Base-by-base conservation (phyloP, 2,329 filamentous ascomycete genomes). In the Alternaria brassicae region DNA sequence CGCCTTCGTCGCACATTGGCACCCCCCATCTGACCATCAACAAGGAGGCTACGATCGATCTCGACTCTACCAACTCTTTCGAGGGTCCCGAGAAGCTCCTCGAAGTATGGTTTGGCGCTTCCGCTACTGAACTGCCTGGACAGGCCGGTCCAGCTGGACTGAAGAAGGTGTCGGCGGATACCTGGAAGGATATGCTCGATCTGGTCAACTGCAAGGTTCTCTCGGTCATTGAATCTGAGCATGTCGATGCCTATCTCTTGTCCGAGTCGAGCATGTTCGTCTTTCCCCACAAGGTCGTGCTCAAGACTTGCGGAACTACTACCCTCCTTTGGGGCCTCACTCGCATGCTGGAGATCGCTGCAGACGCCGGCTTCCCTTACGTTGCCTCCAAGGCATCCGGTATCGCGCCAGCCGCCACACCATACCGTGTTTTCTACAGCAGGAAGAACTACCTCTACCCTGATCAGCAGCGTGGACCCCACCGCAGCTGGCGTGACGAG, bases 231-330 rank as follows among this genome's bases (percentile, higher is more conserved):
- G 89, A 94, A 76, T 97, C 94, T 23, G 93, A 97, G 65, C 89
- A 94, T 75, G 91, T 98, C 71, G 95, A 99, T 76, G 94, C 95
- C 66, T 99, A 99, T 77, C 88, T 99, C 6, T 85, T 99, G 56
- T 99, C 95, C 64, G 95, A 99, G 82, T 98, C 95, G 39, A 98
- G 95, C 90, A 97, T 99, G 93, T 99, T 99, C 77, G 92, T 99
- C 71, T 99, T 97, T 80, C 93, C 93, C n/a, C 95, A 99, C 86
- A 99, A 99, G 85, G 86, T 99, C 65, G 97, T 99, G 61, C 84
- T 99, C 68, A 99, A 99, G 87, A 99, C 95, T 7, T 99, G 95
- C 74, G 95, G 95, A 61, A 99, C 95, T 23, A 99, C 95, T 13
- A 99, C 95, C 3, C 83, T 99, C 53, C 86, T 99, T 6, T 89